Evolutionary conservation across 2,329 filamentous ascomycete species (phyloP).

Genomic region (Fulvia fulva): DNA sequence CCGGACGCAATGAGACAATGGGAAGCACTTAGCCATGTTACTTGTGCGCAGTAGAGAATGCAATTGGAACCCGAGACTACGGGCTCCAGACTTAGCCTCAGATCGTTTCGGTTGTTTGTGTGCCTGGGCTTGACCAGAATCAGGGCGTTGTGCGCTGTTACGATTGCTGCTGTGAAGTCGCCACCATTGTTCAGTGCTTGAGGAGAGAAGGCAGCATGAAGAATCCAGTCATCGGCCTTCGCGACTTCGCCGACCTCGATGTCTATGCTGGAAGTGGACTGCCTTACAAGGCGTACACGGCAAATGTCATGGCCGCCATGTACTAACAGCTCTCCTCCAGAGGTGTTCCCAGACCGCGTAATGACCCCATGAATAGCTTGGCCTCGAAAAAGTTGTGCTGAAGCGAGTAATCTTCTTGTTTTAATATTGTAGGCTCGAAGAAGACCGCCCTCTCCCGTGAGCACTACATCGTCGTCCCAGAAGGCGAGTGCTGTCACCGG

Average conservation of each 20-base stretch:
- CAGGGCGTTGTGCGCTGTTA: conserved; percentile 86
- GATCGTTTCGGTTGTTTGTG: too few species aligned
- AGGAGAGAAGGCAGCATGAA: conserved; percentile 58
- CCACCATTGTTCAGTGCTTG: background rate
- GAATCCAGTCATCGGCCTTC: conserved; percentile 71
- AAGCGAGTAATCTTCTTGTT: conserved; percentile 24
- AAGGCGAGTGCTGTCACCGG: conserved; percentile 46
- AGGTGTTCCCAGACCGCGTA: conserved; percentile 34
- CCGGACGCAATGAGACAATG: conserved; percentile 76
- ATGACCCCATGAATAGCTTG: conserved; percentile 72
- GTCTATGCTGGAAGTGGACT: conserved; percentile 7
- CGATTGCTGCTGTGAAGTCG: conserved; percentile 49
- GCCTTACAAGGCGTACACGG: background rate
- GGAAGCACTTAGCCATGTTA: conserved; percentile 57
- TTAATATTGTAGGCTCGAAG: conserved; percentile 37
- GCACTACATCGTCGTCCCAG: conserved; percentile 33
- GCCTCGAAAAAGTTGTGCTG: conserved; percentile 55
- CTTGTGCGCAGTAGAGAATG: conserved; percentile 79
- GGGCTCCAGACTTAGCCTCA: conserved; percentile 6
- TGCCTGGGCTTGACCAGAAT: conserved; percentile 6
- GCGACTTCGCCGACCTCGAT: conserved; percentile 36
- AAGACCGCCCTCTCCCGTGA: conserved; percentile 43
- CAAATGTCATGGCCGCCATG: conserved; percentile 59
- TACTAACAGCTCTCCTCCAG: conserved; percentile 49
- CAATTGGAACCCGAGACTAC: conserved; percentile 67